Conservation (phyloP, 1,139 yeast genomes). For the Geotrichum citri-aurantii region DNA sequence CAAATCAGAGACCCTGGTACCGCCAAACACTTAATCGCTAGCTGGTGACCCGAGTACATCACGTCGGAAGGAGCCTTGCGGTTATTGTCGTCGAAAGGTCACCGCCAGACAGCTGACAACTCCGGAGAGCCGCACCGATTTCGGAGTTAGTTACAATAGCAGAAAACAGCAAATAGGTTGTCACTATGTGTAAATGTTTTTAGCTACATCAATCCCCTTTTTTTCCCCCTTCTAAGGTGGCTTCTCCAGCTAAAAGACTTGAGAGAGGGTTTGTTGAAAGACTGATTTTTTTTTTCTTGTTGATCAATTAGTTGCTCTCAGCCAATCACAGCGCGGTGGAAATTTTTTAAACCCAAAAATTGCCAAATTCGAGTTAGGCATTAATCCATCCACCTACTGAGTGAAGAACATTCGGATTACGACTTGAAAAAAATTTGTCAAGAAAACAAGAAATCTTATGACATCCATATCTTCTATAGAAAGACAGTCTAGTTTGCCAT, state of each 20-base stretch:
- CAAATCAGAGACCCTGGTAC: neutral
- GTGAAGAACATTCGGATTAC: neutral
- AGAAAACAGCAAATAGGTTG: neutral
- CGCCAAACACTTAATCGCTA: neutral
- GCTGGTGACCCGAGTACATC: neutral
- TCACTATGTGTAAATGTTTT: neutral
- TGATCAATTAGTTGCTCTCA: neutral
- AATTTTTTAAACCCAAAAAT: neutral
- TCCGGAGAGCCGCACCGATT: neutral
- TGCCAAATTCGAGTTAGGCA: neutral
- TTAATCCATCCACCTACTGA: neutral
- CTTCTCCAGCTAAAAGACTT: too few relatives aligned
- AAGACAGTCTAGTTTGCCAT: too few relatives aligned
- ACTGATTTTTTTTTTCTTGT: too few relatives aligned
- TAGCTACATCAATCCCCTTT: neutral
- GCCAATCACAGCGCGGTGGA: neutral
- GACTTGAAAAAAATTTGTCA: neutral
- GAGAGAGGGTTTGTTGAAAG: too few relatives aligned
- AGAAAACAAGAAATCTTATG: neutral
- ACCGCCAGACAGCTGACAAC: neutral
- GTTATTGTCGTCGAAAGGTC: neutral
- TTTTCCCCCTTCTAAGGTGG: neutral
- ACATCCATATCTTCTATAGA: too few relatives aligned
- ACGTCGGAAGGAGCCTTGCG: neutral
- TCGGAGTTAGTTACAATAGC: neutral